Conservation (phyloP, 306 rosid genomes). For the Prunus fruticosa region DNA sequence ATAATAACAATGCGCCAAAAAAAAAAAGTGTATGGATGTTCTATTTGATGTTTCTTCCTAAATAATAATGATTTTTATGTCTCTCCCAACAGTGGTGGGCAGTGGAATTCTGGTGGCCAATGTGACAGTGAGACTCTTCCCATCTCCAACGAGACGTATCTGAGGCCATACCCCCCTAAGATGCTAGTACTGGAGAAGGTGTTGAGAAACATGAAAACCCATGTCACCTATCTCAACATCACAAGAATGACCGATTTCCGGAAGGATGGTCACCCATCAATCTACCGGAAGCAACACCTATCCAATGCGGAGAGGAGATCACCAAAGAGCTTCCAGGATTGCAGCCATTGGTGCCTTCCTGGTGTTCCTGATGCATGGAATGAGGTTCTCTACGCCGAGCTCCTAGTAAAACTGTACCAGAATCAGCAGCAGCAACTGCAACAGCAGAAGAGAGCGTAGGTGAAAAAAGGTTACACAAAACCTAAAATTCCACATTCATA, state of each 20-base stretch:
- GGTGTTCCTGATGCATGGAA: slow-evolving; percentile 97
- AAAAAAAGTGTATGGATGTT: not conserved
- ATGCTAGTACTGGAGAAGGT: slow-evolving; percentile 76
- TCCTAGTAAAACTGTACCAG: slow-evolving; percentile 46
- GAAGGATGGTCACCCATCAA: slow-evolving; percentile 95
- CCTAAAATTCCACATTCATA: slow-evolving; percentile 8
- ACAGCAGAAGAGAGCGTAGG: slow-evolving; percentile 53
- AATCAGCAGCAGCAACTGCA: slow-evolving; percentile 42
- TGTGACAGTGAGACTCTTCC: slow-evolving; percentile 78
- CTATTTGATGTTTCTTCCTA: not conserved
- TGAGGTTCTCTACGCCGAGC: slow-evolving; percentile 73
- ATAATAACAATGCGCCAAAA: not conserved
- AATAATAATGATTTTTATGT: not conserved
- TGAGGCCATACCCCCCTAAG: slow-evolving; percentile 65
- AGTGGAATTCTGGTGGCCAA: slow-evolving; percentile 94
- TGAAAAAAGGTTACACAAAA: slow-evolving; percentile 16
- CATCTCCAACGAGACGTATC: slow-evolving; percentile 63
- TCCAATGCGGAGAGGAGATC: slow-evolving; percentile 56
- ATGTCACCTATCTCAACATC: slow-evolving; percentile 67
- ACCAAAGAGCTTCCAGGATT: slow-evolving; percentile 71
- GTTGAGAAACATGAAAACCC: slow-evolving; percentile 71
- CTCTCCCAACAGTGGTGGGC: slow-evolving; percentile 73
- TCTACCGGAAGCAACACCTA: slow-evolving; percentile 65
- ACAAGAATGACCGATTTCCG: slow-evolving; percentile 90
- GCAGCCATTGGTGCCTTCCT: slow-evolving; percentile 99